These are phyloP conservation scores for Taphrina wiesneri DNA, from an alignment of 1,139 yeast genomes.

Conservation along the genomic window DNA sequence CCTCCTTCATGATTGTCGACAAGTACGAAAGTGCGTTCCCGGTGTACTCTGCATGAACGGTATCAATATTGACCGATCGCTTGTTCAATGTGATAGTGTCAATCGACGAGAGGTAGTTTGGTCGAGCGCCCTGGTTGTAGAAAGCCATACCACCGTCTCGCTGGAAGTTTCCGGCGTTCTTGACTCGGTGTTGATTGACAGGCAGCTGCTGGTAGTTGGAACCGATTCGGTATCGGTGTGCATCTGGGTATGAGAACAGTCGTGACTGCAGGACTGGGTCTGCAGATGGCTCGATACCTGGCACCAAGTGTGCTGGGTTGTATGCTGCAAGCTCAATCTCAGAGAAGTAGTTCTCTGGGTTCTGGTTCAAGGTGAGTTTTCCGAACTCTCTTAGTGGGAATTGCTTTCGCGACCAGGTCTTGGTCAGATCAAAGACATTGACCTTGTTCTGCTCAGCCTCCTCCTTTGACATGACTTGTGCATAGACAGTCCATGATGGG, in stretches of 20 bases:
- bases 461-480: conserved; percentile 72
- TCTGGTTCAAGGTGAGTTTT: conserved; percentile 65
- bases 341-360: conserved; percentile 76
- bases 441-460: conserved; percentile 58
- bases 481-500: conserved; percentile 67
- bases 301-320: conserved; percentile 80
- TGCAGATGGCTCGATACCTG: conserved; percentile 80
- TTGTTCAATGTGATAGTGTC: conserved; percentile 54
- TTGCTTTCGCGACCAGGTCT: conserved; percentile 77
- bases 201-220: conserved; percentile 71
- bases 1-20: conserved; percentile 57
- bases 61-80: conserved; percentile 34
- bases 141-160: conserved; percentile 88
- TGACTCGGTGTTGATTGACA: conserved; percentile 56
- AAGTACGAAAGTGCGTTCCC: conserved; percentile 82
- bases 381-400: conserved; percentile 77
- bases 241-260: conserved; percentile 81
- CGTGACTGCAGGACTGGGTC: conserved; percentile 87
- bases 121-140: conserved; percentile 78
- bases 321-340: conserved; percentile 82
- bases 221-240: conserved; percentile 71
- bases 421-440: conserved; percentile 69
- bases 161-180: conserved; percentile 48
- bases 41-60: conserved; percentile 75
- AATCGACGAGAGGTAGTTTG: conserved; percentile 59